Base-by-base conservation (phyloP, 495 filamentous ascomycete genomes). In the Penicillium flavigenum region DNA sequence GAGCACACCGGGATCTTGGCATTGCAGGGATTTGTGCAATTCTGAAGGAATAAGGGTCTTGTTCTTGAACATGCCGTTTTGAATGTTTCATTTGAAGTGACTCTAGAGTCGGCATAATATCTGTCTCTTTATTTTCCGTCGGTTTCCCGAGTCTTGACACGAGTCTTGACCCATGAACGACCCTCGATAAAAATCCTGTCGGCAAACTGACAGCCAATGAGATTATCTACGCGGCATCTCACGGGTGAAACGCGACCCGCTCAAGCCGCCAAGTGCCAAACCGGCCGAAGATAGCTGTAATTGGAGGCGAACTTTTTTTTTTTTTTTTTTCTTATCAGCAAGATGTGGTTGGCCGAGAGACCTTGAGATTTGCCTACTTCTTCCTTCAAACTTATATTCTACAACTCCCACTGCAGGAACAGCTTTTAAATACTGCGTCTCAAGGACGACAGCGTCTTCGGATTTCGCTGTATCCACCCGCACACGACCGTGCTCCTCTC, bases 261-360 rank as follows among this genome's bases (percentile, higher is more conserved):
- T 62, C 60, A 68, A 64, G 67, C 4, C 47, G 68, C 62, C 66
- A 69, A 71, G 65, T 1, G 49, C 38, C 20, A 16, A 39, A 45
- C 47, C 8, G 6, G 16, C 36, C 53, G 64, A 55, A 62, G 57
- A 54, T 59, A 55, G 26, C 31, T 41, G 39, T 8, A 41, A 56
- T 41, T 29, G 47, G 47, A 57, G 55, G 47, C 39, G 51, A 59
- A 48, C 61, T 60, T 60, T 62, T 56, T 60, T 65, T 62, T 47
- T 31, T 51, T n/a, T 26, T 46, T 20, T 20, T 20, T 20, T 20
- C 57, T 65, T 67, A 70, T 67, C 62, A 56, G 51, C 24, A 14
- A 34, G 22, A 4, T 52, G 17, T 68, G 57, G 58, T 65, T 66
- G 66, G 66, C 51, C 56, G 57, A 65, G 54, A n/a, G 29, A 22